phyloP scores from a whole-genome alignment of 2,329 filamentous ascomycete species.

The Neurospora sp. region DNA sequence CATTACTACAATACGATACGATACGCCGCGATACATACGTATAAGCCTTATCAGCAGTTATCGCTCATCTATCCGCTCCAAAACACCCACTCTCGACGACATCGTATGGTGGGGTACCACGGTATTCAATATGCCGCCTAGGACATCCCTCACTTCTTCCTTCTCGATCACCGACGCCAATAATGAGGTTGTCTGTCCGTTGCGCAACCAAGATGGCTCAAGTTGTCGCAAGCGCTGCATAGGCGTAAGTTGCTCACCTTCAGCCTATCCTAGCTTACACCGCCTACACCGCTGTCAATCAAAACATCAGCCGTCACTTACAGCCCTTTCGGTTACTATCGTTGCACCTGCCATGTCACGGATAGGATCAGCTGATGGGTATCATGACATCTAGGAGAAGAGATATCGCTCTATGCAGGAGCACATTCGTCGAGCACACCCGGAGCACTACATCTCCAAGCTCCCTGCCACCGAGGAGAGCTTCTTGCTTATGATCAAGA shows the following conservation, averaged over 20 bases:
- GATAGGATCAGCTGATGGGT: constrained; percentile 13
- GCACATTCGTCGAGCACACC: constrained; percentile 94
- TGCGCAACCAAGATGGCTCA: constrained; percentile 92
- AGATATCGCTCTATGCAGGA: constrained; percentile 96
- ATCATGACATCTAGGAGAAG: constrained; percentile 22
- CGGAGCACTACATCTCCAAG: constrained; percentile 95
- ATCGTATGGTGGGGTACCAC: constrained; percentile 45
- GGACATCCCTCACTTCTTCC: constrained; percentile 76
- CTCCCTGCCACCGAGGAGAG: constrained; percentile 96
- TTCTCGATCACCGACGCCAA: constrained; percentile 87
- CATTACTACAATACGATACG: not conserved
- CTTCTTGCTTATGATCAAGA: constrained; percentile 93
- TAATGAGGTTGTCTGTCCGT: constrained; percentile 93
- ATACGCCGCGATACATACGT: not conserved
- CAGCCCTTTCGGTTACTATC: not conserved
- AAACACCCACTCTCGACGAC: constrained; percentile 12
- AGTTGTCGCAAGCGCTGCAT: constrained; percentile 96
- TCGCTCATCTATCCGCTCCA: constrained; percentile 12
- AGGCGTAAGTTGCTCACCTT: constrained; percentile 61
- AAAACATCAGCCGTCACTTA: constrained; percentile 2
- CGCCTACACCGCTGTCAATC: constrained; percentile 8
- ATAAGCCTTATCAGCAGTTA: constrained; percentile 18
- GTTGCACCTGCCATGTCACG: not conserved
- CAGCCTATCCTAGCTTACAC: not conserved
- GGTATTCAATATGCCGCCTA: constrained; percentile 70